Percentiles rank a stretch among this genome's conserved stretches.
These are phyloP conservation scores for Cystofilobasidium ferigula DNA, from an alignment of 768 basidiomycete genomes.

Conservation along the genomic window DNA sequence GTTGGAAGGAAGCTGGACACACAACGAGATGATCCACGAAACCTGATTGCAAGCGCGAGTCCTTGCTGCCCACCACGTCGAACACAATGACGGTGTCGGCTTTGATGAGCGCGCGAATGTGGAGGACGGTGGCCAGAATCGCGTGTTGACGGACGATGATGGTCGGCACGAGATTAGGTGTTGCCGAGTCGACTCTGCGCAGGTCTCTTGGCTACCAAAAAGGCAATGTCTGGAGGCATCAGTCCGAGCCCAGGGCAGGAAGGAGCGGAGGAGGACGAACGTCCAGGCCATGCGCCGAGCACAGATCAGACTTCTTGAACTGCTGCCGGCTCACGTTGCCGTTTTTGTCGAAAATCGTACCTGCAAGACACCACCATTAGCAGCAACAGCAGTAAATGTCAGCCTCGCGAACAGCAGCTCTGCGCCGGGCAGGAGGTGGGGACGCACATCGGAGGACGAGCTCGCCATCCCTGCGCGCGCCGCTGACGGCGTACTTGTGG, in stretches of 20 bases:
- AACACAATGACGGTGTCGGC: conserved; percentile 83
- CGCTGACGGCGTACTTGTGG: conserved; percentile 13
- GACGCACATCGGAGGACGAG: conserved; percentile 9
- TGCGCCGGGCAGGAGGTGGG: no score
- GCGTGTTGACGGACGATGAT: conserved; percentile 81
- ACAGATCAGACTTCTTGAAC: conserved; percentile 82
- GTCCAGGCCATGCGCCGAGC: conserved; percentile 74
- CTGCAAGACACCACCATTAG: neutral
- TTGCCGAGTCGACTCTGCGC: conserved; percentile 86
- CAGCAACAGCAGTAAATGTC: no score
- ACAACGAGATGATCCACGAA: conserved; percentile 83
- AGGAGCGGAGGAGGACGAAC: conserved; percentile 45
- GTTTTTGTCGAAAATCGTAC: conserved; percentile 20
- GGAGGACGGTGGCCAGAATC: conserved; percentile 84
- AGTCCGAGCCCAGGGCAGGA: neutral
- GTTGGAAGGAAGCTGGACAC: conserved; percentile 12
- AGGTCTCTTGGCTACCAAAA: conserved; percentile 71
- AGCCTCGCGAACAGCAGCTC: no score
- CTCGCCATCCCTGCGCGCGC: conserved; percentile 11
- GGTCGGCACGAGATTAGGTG: conserved; percentile 88
- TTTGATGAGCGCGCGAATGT: conserved; percentile 89
- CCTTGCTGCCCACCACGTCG: conserved; percentile 77
- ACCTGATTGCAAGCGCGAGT: conserved; percentile 73
- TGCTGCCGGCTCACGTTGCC: conserved; percentile 31
- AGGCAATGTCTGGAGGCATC: conserved; percentile 11